A percentile compares a stretch with the other conserved stretches of the same genome.
phyloP scores from a whole-genome alignment of 2,329 filamentous ascomycete genomes.

The Diaporthe citri region DNA sequence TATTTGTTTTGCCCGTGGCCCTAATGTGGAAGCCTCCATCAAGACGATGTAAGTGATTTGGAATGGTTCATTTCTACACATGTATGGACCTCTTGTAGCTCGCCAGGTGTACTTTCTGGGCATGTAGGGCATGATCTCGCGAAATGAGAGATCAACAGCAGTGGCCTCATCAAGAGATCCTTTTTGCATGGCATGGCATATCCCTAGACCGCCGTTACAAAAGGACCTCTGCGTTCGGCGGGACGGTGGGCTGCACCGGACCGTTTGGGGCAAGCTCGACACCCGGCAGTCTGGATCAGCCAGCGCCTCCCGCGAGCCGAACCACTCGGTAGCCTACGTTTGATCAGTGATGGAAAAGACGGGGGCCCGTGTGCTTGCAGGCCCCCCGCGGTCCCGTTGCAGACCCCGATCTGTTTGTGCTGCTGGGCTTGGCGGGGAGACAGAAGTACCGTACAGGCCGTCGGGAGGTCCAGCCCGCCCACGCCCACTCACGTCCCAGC shows the following conservation, averaged over 20 bases:
- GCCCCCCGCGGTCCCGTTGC: not conserved
- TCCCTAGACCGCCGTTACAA: not conserved
- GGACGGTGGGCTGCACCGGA: conserved; percentile 18
- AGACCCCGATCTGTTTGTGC: not conserved
- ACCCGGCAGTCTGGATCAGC: conserved; percentile 30
- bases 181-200: not conserved
- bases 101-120: not conserved
- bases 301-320: not conserved
- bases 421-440: conserved; percentile 21
- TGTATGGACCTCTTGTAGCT: not conserved
- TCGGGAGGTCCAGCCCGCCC: not conserved
- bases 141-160: not conserved
- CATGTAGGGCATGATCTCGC: not conserved
- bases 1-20: not conserved
- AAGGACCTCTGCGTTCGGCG: not conserved
- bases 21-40: not conserved
- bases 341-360: not conserved
- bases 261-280: not conserved
- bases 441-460: conserved; percentile 34
- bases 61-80: no score
- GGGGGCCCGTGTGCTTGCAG: not conserved
- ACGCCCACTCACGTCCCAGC: not conserved
- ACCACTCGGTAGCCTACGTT: not conserved
- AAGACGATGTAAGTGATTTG: not conserved
- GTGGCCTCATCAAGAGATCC: not conserved